Evolutionary conservation across 2,329 filamentous ascomycete genomes (phyloP).

Genomic region (Clonostachys chloroleuca): DNA sequence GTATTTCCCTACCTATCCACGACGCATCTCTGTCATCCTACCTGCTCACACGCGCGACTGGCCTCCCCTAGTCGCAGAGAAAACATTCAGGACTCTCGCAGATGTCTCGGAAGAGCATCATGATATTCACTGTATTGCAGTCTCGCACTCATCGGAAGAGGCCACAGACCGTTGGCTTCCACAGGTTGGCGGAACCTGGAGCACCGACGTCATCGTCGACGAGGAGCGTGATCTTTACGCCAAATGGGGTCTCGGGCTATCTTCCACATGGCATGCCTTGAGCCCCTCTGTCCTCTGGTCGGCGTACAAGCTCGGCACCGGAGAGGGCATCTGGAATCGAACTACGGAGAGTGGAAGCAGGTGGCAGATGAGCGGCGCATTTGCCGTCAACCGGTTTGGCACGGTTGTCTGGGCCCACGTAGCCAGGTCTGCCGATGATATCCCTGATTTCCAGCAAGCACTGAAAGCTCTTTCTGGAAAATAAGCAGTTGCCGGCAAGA

Average conservation of each 20-base stretch:
- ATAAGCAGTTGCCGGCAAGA: neutral
- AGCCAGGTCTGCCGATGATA: constrained; percentile 18
- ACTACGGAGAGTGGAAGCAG: constrained; percentile 60
- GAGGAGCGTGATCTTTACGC: constrained; percentile 55
- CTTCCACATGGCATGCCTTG: constrained; percentile 58
- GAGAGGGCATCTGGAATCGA: constrained; percentile 63
- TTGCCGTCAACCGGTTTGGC: constrained; percentile 36
- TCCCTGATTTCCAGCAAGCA: constrained; percentile 20
- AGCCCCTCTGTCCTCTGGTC: constrained; percentile 52
- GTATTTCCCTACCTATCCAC: constrained; percentile 10
- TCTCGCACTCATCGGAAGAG: constrained; percentile 53
- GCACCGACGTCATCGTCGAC: constrained; percentile 57
- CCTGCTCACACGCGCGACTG: neutral
- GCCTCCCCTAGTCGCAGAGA: constrained; percentile 55
- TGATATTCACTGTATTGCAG: constrained; percentile 51
- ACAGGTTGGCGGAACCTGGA: constrained; percentile 49
- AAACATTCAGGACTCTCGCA: constrained; percentile 54
- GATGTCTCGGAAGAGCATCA: constrained; percentile 43
- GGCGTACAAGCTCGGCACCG: constrained; percentile 51
- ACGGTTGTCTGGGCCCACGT: constrained; percentile 22
- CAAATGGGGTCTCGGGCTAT: constrained; percentile 61
- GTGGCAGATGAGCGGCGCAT: constrained; percentile 67
- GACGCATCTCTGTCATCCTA: neutral
- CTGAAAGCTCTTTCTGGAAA: constrained; percentile 15
- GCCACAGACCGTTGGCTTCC: constrained; percentile 55